Base-by-base conservation (phyloP, 768 basidiomycete genomes). In the Suillus paluster region DNA sequence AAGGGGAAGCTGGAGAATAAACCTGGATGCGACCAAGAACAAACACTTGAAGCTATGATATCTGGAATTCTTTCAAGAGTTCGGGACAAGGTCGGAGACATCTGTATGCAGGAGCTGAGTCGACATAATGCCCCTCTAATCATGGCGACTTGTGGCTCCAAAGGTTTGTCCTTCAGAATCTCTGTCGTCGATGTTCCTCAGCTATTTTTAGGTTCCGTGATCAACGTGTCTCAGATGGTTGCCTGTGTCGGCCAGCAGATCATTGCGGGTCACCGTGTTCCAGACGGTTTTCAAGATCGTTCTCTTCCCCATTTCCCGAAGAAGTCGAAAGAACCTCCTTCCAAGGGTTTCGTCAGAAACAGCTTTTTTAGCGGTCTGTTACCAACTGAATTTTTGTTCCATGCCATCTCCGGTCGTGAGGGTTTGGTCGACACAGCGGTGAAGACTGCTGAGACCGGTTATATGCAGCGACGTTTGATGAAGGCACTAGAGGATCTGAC, bases 221-320 rank as follows among this genome's bases (percentile, higher is more conserved):
- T 99, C 78, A 99, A 99, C 77, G 97, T 99, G 59, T 97, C 95
- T 25, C 97, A 99, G 79, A 99, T 99, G 97, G 97, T 99, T 58
- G 97, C 97, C 71, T 98, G 97, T 86, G 97, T 99, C 67, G 97
- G 97, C 6, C 97, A 99, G 72, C 97, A 99, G 73, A 98, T 99
- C 75, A 99, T 99, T 64, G 88, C 95, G 21, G 97, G 97, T 8
- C 91, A 94, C 78, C 97, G 97, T 85, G 95, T 99, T 7, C 96
- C 95, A 0, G 91, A 99, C 82, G 97, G 97, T 34, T 99, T 99
- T 80, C 97, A 98, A 77, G 97, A 99, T 76, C 91, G 97, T 39
- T 97, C 97, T 1, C 82, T 99, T n/a, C 97, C 97, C 1, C 97
- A 99, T 75, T 99, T 99, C 76, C 93, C 90, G 14, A 99, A 99